Conservation (phyloP, 1,284 basidiomycete species). For the Tilletia indica region DNA sequence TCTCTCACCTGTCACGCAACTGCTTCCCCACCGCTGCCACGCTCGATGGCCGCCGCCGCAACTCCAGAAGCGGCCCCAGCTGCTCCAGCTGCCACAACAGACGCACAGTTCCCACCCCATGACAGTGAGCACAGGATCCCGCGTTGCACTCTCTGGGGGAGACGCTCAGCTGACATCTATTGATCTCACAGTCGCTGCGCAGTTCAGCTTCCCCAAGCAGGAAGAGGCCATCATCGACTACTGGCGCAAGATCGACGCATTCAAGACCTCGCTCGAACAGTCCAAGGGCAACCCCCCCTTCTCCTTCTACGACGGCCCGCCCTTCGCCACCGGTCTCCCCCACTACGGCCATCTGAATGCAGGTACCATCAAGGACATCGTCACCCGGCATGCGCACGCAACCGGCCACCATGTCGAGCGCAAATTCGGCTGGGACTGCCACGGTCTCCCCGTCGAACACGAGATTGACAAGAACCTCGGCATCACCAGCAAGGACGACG, state of each 20-base stretch:
- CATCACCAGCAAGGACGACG: slow-evolving; percentile 90
- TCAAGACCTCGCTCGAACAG: slow-evolving; percentile 87
- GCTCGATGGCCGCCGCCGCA: no score
- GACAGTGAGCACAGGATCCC: slow-evolving; percentile 7
- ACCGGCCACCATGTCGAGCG: slow-evolving; percentile 92
- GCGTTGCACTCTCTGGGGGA: not conserved
- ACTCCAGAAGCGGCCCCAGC: not conserved
- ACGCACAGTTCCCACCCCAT: not conserved
- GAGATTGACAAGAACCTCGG: slow-evolving; percentile 97
- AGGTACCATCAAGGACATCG: slow-evolving; percentile 93
- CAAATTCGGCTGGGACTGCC: slow-evolving; percentile 98
- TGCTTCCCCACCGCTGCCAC: no score
- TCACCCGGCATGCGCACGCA: slow-evolving; percentile 89
- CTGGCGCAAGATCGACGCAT: slow-evolving; percentile 97
- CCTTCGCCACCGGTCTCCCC: slow-evolving; percentile 93
- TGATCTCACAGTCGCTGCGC: slow-evolving; percentile 61
- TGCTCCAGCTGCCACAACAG: not conserved
- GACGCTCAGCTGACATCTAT: not conserved
- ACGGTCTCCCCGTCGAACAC: slow-evolving; percentile 97
- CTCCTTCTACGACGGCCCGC: slow-evolving; percentile 96
- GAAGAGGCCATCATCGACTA: slow-evolving; percentile 88
- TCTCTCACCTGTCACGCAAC: no score
- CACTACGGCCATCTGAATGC: slow-evolving; percentile 74
- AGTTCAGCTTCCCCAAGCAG: slow-evolving; percentile 85
- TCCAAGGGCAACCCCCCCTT: slow-evolving; percentile 84